Conservation (phyloP, 306 rosid species). For the Gastrolobium bilobum region DNA sequence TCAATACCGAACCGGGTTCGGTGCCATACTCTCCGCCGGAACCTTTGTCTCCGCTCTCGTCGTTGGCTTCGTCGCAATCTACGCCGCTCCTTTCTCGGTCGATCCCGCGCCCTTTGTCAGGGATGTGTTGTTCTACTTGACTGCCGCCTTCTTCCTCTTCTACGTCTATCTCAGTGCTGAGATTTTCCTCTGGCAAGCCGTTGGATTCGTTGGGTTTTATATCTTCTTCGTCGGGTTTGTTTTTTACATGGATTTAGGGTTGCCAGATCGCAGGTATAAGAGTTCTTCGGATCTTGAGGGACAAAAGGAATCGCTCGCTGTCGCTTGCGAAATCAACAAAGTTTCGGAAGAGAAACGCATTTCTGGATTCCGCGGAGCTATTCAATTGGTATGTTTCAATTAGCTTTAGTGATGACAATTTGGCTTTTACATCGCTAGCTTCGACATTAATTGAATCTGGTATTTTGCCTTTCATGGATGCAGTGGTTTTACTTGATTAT, state of each 20-base stretch:
- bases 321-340: constrained; percentile 45
- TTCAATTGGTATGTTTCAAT: constrained; percentile 64
- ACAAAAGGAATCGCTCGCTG: constrained; percentile 36
- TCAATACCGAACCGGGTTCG: constrained; percentile 84
- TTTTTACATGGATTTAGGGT: constrained; percentile 91
- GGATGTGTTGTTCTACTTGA: constrained; percentile 82
- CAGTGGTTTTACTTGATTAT: neutral
- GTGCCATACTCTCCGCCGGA: constrained; percentile 93
- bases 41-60: constrained; percentile 92
- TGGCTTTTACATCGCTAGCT: neutral
- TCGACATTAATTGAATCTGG: neutral
- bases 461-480: neutral
- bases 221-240: constrained; percentile 86
- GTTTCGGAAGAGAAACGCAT: constrained; percentile 47
- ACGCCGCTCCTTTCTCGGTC: constrained; percentile 84
- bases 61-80: constrained; percentile 90
- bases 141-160: constrained; percentile 80
- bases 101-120: constrained; percentile 82
- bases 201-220: constrained; percentile 84
- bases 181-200: constrained; percentile 94
- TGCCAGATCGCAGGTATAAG: constrained; percentile 50
- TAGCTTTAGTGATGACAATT: neutral
- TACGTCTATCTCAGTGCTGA: constrained; percentile 91
- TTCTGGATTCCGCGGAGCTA: constrained; percentile 52
- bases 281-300: constrained; percentile 59